These are phyloP conservation scores for Penicillium palitans DNA, from an alignment of 2,329 filamentous ascomycete genomes.

Conservation along the genomic window DNA sequence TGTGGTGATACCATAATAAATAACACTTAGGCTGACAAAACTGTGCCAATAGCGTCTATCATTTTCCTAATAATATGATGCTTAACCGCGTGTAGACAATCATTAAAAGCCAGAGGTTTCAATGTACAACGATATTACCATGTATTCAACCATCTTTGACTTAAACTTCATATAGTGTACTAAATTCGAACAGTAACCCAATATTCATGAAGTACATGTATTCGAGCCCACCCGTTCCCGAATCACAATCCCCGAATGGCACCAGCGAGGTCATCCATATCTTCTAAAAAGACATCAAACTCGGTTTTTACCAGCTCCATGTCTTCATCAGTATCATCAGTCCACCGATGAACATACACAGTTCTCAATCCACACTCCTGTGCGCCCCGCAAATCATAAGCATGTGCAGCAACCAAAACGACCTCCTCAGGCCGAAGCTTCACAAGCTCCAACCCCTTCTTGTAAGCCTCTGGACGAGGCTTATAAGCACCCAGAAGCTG, in stretches of 20 bases:
- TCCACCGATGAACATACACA: conserved; percentile 55
- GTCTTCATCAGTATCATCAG: conserved; percentile 54
- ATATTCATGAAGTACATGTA: background rate
- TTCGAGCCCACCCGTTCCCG: too few species aligned
- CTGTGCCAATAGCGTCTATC: too few species aligned
- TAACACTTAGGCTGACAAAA: too few species aligned
- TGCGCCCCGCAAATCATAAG: conserved; percentile 55
- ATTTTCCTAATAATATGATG: too few species aligned
- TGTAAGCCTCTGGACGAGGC: conserved; percentile 51
- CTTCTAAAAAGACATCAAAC: conserved; percentile 41
- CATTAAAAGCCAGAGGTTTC: too few species aligned
- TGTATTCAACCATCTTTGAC: too few species aligned
- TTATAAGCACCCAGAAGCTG: conserved; percentile 54
- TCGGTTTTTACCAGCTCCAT: conserved; percentile 44
- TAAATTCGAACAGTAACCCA: background rate
- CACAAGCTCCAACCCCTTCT: conserved; percentile 48
- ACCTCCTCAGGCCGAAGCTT: conserved; percentile 49
- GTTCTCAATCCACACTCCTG: conserved; percentile 53
- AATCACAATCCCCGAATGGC: conserved; percentile 7
- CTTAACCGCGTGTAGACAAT: too few species aligned
- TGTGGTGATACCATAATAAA: too few species aligned
- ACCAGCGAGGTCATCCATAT: conserved; percentile 20
- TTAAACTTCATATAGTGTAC: background rate
- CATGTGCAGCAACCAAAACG: conserved; percentile 57
- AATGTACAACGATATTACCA: too few species aligned